Base-by-base conservation (phyloP, 1,284 basidiomycete genomes). In the Malassezia yamatoensis region DNA sequence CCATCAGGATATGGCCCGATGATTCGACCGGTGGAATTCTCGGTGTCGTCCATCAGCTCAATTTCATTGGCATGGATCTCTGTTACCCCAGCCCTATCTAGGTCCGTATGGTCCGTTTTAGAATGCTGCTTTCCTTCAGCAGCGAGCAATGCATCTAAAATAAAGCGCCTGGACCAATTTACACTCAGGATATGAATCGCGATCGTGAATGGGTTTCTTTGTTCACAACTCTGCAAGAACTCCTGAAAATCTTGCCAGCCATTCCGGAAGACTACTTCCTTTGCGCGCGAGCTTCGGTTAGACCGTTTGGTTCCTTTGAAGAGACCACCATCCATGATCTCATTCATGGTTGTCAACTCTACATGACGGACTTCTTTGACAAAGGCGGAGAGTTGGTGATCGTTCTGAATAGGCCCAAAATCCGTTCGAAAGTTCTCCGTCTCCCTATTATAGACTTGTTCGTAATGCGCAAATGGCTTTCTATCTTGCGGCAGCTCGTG, bases 111-210 rank as follows among this genome's bases (percentile, higher is more conserved):
- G 24, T 32, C n/a, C 10, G 29, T 32, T 38, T 10, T 12, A 7
- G 7, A 6, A 12, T 5, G 9, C 9, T 33, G 18, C 38, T 38
- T 35, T 12, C 11, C 20, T n/a, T 21, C 32, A 2, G 15, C 29
- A 3, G 18, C 18, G 7, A 50, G 43, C 38, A 67, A 49, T 1
- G 62, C 62, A 13, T 54, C 58, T 1, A 40, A 44, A 12, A 74
- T 69, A 24, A 72, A 74, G 0, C 21, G 36, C 1, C 61, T 55
- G 16, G 64, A 66, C 71, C 71, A 74, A 11, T 68, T 65, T 4
- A 73, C 66, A 36, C 64, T 66, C 48, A 72, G 60, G n/a, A 73
- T 54, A 12, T 67, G 51, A 0, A 60, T 49, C 47, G 12, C 59
- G 39, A 0, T 41, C 42, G 1, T 21, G 18, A 2, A 70, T 50